phyloP scores from a whole-genome alignment of 805 yeast species.

The Wickerhamiella dianesei region DNA sequence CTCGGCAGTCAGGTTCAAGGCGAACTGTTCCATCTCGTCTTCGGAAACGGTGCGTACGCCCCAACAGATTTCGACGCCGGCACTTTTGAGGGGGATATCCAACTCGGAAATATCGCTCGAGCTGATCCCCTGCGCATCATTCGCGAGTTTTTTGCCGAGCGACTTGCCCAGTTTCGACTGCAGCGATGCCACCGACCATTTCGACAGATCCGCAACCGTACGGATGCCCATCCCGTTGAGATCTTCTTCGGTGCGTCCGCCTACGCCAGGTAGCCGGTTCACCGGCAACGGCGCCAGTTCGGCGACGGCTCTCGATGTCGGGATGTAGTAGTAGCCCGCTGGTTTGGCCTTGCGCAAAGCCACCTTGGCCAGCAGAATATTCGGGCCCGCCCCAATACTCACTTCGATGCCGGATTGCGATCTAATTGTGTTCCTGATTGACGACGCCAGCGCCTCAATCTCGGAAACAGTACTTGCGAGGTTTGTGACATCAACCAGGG shows the following conservation, averaged over 20 bases:
- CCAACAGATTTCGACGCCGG: slow-evolving; percentile 83
- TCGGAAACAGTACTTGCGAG: slow-evolving; percentile 6
- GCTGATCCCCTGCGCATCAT: slow-evolving; percentile 57
- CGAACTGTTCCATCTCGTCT: slow-evolving; percentile 50
- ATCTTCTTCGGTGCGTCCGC: slow-evolving; percentile 31
- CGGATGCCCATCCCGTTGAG: slow-evolving; percentile 29
- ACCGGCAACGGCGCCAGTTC: slow-evolving; percentile 22
- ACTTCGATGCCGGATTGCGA: slow-evolving; percentile 45
- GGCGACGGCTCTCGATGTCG: slow-evolving; percentile 25
- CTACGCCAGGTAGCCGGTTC: slow-evolving; percentile 33
- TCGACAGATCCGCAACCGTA: slow-evolving; percentile 30
- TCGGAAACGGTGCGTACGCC: slow-evolving; percentile 63
- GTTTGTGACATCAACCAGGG: slow-evolving; percentile 52
- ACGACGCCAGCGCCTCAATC: slow-evolving; percentile 14
- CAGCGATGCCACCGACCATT: slow-evolving; percentile 27
- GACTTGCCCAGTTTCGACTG: slow-evolving; percentile 49
- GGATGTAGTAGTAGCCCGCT: slow-evolving; percentile 34
- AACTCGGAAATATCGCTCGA: slow-evolving; percentile 33
- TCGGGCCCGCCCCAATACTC: slow-evolving; percentile 66
- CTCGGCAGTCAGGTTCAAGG: slow-evolving; percentile 45
- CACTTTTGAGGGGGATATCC: slow-evolving; percentile 44
- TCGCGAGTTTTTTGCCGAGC: slow-evolving; percentile 49
- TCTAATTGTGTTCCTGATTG: slow-evolving; percentile 18
- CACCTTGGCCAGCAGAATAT: slow-evolving; percentile 65
- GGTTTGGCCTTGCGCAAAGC: slow-evolving; percentile 72